Percentiles rank a stretch among this genome's conserved stretches.
Conservation (phyloP, 805 yeast genomes). For the Metschnikowia amazonensis region DNA sequence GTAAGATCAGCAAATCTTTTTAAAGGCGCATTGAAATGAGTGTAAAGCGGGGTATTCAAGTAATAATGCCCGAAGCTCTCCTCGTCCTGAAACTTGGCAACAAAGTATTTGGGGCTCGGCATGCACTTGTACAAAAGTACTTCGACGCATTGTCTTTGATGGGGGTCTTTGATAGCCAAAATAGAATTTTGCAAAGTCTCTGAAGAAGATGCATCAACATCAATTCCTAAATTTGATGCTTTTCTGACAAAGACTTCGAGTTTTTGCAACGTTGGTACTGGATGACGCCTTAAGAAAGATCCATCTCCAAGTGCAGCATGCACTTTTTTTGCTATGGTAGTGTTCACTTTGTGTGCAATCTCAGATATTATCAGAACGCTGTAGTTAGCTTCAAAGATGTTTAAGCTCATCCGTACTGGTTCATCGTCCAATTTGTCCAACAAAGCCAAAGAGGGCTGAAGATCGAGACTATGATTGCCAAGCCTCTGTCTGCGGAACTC, state of each 20-base stretch:
- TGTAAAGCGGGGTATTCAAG: slow-evolving; percentile 77
- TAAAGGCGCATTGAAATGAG: slow-evolving; percentile 91
- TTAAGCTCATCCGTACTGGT: slow-evolving; percentile 64
- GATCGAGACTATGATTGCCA: slow-evolving; percentile 45
- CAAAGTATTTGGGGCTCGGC: slow-evolving; percentile 79
- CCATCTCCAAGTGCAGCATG: slow-evolving; percentile 73
- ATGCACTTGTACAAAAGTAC: slow-evolving; percentile 76
- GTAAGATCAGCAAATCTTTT: slow-evolving; percentile 88
- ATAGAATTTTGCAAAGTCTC: slow-evolving; percentile 71
- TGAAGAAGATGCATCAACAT: slow-evolving; percentile 70
- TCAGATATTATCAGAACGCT: slow-evolving; percentile 66
- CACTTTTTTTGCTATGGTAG: slow-evolving; percentile 77
- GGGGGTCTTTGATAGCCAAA: slow-evolving; percentile 55
- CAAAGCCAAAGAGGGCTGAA: slow-evolving; percentile 54
- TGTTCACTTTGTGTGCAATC: slow-evolving; percentile 73
- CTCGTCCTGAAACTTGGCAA: slow-evolving; percentile 83
- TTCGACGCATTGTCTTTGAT: slow-evolving; percentile 69
- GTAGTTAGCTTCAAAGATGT: slow-evolving; percentile 60
- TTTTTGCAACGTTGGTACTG: slow-evolving; percentile 76
- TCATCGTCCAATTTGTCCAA: slow-evolving; percentile 86
- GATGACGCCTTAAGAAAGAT: slow-evolving; percentile 83
- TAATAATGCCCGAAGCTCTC: slow-evolving; percentile 77
- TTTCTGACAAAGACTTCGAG: slow-evolving; percentile 75
- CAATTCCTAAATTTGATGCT: slow-evolving; percentile 60
- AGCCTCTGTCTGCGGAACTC: slow-evolving; percentile 70